These are phyloP conservation scores for Vinca major DNA, from an alignment of 305 asterid species.

Conservation along the genomic window DNA sequence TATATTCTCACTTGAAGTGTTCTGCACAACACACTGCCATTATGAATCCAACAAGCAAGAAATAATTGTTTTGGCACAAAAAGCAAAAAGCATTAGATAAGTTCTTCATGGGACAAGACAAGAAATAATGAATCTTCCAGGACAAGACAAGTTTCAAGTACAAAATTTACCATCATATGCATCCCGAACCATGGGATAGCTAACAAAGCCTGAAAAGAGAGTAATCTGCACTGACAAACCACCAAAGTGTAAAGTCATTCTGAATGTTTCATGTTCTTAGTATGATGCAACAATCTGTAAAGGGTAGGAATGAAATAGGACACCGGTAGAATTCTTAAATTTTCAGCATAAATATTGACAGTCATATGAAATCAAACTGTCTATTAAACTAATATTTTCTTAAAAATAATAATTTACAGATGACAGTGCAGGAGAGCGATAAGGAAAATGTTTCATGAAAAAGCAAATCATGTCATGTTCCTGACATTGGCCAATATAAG, in stretches of 20 bases:
- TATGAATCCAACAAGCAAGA: neutral
- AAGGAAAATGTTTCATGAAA: neutral
- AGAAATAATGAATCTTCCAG: conserved; percentile 11
- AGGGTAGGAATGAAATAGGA: neutral
- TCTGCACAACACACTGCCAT: neutral
- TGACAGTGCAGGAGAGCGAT: neutral
- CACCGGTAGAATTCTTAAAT: neutral
- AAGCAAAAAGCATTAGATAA: neutral
- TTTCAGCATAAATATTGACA: neutral
- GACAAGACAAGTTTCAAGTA: conserved; percentile 6
- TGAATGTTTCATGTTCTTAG: neutral
- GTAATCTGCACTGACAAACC: conserved; percentile 52
- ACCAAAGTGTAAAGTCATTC: conserved; percentile 19
- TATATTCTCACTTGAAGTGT: neutral
- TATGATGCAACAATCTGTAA: neutral
- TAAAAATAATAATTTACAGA: neutral
- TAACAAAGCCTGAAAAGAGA: conserved; percentile 82
- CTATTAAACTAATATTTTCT: neutral
- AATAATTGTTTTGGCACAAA: too few species aligned
- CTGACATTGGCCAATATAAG: conserved; percentile 2
- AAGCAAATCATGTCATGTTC: neutral
- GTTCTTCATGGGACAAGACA: neutral
- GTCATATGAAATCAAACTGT: neutral
- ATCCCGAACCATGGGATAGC: conserved; percentile 89
- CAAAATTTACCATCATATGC: conserved; percentile 72